Percentiles rank a stretch among this genome's conserved stretches.
These are phyloP conservation scores for Trypanosoma conorhini DNA, from an alignment of 208 protist species.

Conservation along the genomic window DNA sequence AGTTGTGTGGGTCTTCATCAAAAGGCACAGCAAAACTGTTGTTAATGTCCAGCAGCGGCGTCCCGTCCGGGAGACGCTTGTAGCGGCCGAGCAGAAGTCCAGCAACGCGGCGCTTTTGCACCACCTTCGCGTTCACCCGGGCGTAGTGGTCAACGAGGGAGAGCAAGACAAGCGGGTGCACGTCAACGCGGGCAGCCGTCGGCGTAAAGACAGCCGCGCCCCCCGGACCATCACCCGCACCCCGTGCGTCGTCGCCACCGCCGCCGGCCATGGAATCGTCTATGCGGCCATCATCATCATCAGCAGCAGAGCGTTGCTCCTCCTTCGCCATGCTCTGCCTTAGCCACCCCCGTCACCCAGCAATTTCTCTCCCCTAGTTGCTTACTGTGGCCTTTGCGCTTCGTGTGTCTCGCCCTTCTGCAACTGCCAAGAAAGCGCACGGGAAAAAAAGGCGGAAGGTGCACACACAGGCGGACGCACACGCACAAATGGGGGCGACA, in stretches of 20 bases:
- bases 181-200: conserved; percentile 86
- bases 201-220: conserved; percentile 33
- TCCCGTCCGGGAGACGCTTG: conserved; percentile 44
- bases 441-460: not conserved
- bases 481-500: no score
- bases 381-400: not conserved
- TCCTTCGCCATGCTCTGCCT: conserved; percentile 16
- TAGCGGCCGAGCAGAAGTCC: conserved; percentile 96
- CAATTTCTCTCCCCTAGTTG: not conserved
- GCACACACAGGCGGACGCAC: not conserved
- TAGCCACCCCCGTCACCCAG: not conserved
- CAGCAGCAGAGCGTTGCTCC: not conserved
- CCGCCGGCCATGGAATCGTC: conserved; percentile 17
- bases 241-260: conserved; percentile 12
- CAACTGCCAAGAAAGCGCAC: not conserved
- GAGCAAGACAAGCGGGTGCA: conserved; percentile 99
- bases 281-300: conserved; percentile 11
- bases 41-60: conserved; percentile 89
- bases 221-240: conserved; percentile 11
- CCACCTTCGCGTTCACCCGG: conserved; percentile 93
- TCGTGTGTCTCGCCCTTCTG: not conserved
- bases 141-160: conserved; percentile 99
- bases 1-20: conserved; percentile 98
- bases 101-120: conserved; percentile 95
- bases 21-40: conserved; percentile 99